Conservation (phyloP, 2,329 filamentous ascomycete genomes). For the Diaporthe ilicicola region DNA sequence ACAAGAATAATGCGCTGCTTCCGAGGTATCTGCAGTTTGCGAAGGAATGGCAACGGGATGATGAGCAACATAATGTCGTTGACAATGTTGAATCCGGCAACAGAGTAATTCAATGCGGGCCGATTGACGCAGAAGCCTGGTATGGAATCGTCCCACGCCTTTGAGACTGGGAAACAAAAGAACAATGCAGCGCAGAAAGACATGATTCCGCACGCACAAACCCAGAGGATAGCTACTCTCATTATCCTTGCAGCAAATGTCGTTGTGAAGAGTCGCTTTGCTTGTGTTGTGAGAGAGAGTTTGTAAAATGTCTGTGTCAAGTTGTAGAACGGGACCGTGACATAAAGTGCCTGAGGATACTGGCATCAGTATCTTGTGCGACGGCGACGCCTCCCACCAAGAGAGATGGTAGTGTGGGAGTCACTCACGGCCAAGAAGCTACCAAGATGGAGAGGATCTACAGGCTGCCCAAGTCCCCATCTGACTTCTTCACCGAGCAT, state of each 20-base stretch:
- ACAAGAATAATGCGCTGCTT: conserved; percentile 53
- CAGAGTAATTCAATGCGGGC: conserved; percentile 37
- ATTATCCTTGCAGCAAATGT: conserved; percentile 36
- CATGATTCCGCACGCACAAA: conserved; percentile 40
- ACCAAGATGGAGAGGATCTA: conserved; percentile 1
- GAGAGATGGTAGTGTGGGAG: neutral
- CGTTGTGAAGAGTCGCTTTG: conserved; percentile 39
- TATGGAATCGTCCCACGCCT: conserved; percentile 35
- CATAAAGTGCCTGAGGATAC: conserved; percentile 36
- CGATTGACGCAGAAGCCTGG: conserved; percentile 37
- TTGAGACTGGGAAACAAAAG: conserved; percentile 39
- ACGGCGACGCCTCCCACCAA: neutral
- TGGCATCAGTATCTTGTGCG: neutral
- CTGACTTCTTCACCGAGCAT: conserved; percentile 34
- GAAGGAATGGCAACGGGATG: conserved; percentile 42
- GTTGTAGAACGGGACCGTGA: conserved; percentile 40
- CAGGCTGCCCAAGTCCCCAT: conserved; percentile 34
- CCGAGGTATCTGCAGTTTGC: conserved; percentile 46
- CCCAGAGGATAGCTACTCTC: conserved; percentile 34
- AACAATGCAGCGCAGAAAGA: conserved; percentile 39
- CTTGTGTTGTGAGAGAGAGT: conserved; percentile 41
- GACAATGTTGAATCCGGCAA: conserved; percentile 42
- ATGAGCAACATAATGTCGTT: conserved; percentile 42
- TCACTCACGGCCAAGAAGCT: conserved; percentile 31
- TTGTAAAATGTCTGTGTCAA: conserved; percentile 39